Evolutionary conservation across 2,329 filamentous ascomycete genomes (phyloP), one percentile per base, ranked within the genome.

Genomic region (Magnaporthiopsis poae): DNA sequence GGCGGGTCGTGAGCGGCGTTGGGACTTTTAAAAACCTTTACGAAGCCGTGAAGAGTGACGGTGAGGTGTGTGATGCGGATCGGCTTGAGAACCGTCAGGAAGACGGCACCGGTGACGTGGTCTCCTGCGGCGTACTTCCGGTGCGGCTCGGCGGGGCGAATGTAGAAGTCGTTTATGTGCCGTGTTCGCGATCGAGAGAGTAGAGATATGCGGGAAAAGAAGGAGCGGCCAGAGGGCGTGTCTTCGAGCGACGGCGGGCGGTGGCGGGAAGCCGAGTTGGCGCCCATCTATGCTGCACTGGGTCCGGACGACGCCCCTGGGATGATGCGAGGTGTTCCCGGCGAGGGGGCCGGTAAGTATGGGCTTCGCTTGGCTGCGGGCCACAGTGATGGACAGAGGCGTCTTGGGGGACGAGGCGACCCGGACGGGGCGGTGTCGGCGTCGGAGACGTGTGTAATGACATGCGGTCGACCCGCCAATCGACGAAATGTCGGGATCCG

Each of bases 31-130:
- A 87, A 91, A 62, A 93, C 90, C 73, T 90, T 88, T 66, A 91
- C 90, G 75, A 88, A 92, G 68, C 91, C 91, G 75, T 92, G 89
- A 66, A 95, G 79, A 68, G 87, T 86, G 69, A 94, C 88, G 13
- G 90, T 90, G 63, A 95, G 81, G 78, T 95, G 91, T 9, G 91
- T 94, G 72, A 95, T 86, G 71, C 90, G 84, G 69, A 92, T 78
- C 25, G 90, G 88, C 76, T 92, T 92, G 71, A 89, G 80, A 52
- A 92, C 84, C 67, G 86, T 88, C 71, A 94, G 79, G 68, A 91
- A 82, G 63, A 94, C 90, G 69, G 85, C 85, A 66, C 91, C 91
- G 67, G 84, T 85, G 62, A 95, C 89, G 70, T 87, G 80, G 73
- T 94, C 90, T 68, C 90, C 90, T 4, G 90, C 89, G 33, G 81